Conservation (phyloP, 2,329 filamentous ascomycete species). For the Magnaporthiopsis rhizophila region DNA sequence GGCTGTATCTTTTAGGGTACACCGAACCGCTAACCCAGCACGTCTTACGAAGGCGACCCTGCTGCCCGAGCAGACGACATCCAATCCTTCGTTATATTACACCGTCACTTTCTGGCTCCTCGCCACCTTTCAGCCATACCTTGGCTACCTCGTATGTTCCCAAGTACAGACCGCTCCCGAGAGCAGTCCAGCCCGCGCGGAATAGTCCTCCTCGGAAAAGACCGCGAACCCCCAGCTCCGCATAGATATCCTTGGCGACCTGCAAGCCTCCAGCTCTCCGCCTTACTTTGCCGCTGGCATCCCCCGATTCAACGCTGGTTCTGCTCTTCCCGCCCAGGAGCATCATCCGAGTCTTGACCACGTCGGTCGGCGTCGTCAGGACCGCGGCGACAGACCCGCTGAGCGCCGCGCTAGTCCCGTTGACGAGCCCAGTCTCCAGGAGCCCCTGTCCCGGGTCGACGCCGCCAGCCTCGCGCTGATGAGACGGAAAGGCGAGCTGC, state of each 20-base stretch:
- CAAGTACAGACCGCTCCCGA: constrained; percentile 77
- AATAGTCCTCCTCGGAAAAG: constrained; percentile 71
- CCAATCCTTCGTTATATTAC: constrained; percentile 6
- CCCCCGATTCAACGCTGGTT: constrained; percentile 7
- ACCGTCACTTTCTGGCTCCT: constrained; percentile 28
- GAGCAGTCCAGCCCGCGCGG: constrained; percentile 69
- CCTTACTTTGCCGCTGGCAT: background rate
- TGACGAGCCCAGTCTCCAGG: constrained; percentile 61
- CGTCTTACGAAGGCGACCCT: background rate
- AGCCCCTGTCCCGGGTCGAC: constrained; percentile 27
- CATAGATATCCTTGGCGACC: constrained; percentile 58
- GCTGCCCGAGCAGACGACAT: background rate
- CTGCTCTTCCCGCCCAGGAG: constrained; percentile 44
- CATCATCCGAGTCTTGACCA: constrained; percentile 88
- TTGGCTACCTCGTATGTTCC: constrained; percentile 79
- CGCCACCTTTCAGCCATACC: constrained; percentile 45
- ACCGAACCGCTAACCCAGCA: background rate
- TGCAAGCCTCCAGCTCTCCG: constrained; percentile 38
- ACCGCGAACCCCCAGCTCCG: constrained; percentile 60
- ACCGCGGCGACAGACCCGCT: constrained; percentile 70
- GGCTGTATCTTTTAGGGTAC: background rate
- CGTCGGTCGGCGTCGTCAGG: constrained; percentile 82
- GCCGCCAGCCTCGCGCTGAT: constrained; percentile 6
- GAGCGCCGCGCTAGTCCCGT: constrained; percentile 62
- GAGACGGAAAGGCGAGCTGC: constrained; percentile 18